Evolutionary conservation across 805 yeast species (phyloP), one percentile per base, ranked within the genome.

Genomic region (Lipomyces lipofer): DNA sequence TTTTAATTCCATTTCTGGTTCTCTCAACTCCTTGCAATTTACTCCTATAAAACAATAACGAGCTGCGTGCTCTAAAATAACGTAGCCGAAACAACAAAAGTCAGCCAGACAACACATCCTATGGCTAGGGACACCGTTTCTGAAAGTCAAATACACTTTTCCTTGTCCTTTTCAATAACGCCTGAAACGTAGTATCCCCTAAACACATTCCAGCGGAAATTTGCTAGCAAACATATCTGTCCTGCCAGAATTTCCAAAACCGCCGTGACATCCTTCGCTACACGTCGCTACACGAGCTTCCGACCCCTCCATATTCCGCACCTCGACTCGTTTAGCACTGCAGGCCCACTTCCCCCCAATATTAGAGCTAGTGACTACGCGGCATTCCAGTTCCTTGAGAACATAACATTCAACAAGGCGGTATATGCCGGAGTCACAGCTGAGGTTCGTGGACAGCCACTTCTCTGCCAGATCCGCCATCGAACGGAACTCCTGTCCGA

Each of bases 121-220:
- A n/a, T n/a, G n/a, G n/a, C n/a, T n/a, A n/a, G n/a, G n/a, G n/a
- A n/a, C n/a, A n/a, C n/a, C n/a, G n/a, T n/a, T n/a, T n/a, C n/a
- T n/a, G n/a, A n/a, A n/a, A n/a, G n/a, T n/a, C n/a, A n/a, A n/a
- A n/a, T n/a, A n/a, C n/a, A n/a, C n/a, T n/a, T n/a, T n/a, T n/a
- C n/a, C n/a, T n/a, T n/a, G n/a, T n/a, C n/a, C n/a, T n/a, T n/a
- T n/a, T n/a, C n/a, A n/a, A n/a, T n/a, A n/a, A n/a, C n/a, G n/a
- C 46, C 52, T 39, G 47, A 21, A 40, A 40, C 48, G 39, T 57
- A 57, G 43, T 57, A 57, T 5, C 52, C 51, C 8, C 54, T 36
- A 48, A 58, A 58, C 30, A 58, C 62, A 25, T 46, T 39, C 62
- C 62, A 58, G 15, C 57, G 62, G 45, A 56, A 58, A 24, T 52